phyloP scores from a whole-genome alignment of 148 eudicot species.

The Spergularia marina region DNA sequence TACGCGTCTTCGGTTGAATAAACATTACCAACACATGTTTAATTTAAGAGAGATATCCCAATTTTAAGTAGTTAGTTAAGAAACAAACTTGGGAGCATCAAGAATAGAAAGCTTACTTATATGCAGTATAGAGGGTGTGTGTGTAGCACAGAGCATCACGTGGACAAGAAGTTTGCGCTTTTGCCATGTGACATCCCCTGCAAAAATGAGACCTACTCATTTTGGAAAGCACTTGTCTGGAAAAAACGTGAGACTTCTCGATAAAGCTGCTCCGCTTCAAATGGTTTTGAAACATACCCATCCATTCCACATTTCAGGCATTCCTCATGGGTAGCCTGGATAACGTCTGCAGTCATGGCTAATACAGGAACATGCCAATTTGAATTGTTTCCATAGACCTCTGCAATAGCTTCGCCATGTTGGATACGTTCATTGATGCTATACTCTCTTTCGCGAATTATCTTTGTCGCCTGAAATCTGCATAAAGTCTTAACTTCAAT shows the following conservation, averaged over 20 bases:
- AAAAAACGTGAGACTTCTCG: slow-evolving; percentile 84
- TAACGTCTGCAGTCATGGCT: slow-evolving; percentile 98
- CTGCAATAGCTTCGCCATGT: slow-evolving; percentile 37
- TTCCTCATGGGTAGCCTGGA: slow-evolving; percentile 89
- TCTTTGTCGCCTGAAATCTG: slow-evolving; percentile 89
- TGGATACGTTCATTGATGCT: slow-evolving; percentile 36
- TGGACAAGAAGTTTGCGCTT: slow-evolving; percentile 28
- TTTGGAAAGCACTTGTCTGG: slow-evolving; percentile 27
- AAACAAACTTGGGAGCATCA: background rate
- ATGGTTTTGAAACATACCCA: slow-evolving; percentile 95
- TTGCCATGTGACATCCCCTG: slow-evolving; percentile 13
- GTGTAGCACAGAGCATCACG: slow-evolving; percentile 26
- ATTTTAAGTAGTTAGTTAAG: background rate
- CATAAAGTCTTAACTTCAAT: background rate
- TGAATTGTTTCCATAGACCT: slow-evolving; percentile 39
- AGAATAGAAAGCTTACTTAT: slow-evolving; percentile 26
- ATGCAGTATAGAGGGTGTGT: slow-evolving; percentile 21
- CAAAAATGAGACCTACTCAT: slow-evolving; percentile 32
- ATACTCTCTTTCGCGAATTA: slow-evolving; percentile 62
- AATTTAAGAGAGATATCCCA: background rate
- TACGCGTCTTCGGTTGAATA: no score
- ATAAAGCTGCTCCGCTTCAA: slow-evolving; percentile 89
- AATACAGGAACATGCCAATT: slow-evolving; percentile 81
- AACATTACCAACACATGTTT: no score
- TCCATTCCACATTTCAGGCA: slow-evolving; percentile 81